These are phyloP conservation scores for Parascedosporium putredinis DNA, from an alignment of 2,329 filamentous ascomycete species.

Conservation along the genomic window DNA sequence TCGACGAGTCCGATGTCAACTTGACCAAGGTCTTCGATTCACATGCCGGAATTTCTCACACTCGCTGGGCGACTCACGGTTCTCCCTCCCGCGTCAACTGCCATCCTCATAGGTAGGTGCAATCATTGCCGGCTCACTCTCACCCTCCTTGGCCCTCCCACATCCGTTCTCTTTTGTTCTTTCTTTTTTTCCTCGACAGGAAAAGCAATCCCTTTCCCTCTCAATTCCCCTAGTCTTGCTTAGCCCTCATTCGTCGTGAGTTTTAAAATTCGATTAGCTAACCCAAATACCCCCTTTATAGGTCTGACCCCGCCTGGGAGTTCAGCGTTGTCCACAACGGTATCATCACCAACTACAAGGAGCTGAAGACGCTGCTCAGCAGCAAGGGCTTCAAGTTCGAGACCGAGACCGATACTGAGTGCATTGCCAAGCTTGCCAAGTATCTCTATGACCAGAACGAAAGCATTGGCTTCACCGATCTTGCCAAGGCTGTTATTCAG, in stretches of 20 bases:
- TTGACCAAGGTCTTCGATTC: conserved; percentile 91
- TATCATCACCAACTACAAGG: conserved; percentile 99
- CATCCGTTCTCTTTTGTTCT: no score
- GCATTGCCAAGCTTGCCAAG: conserved; percentile 97
- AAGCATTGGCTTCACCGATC: conserved; percentile 87
- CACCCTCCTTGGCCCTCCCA: not conserved
- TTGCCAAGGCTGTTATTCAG: conserved; percentile 95
- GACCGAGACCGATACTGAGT: conserved; percentile 98
- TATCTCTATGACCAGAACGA: conserved; percentile 95
- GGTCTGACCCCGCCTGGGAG: conserved; percentile 90
- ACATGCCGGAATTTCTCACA: conserved; percentile 97
- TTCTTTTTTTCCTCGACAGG: not conserved
- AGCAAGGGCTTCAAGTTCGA: conserved; percentile 97
- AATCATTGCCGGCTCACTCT: not conserved
- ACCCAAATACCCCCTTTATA: conserved; percentile 23
- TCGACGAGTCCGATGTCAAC: conserved; percentile 74
- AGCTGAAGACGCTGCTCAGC: conserved; percentile 85
- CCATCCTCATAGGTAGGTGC: conserved; percentile 88
- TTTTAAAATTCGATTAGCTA: not conserved
- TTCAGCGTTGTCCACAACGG: conserved; percentile 98
- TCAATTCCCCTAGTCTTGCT: no score
- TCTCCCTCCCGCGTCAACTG: conserved; percentile 90
- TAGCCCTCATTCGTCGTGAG: no score
- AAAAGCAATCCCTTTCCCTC: no score
- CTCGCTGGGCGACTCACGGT: conserved; percentile 96